Evolutionary conservation across 768 basidiomycete species (phyloP).

Genomic region (Termitomyces sp.): DNA sequence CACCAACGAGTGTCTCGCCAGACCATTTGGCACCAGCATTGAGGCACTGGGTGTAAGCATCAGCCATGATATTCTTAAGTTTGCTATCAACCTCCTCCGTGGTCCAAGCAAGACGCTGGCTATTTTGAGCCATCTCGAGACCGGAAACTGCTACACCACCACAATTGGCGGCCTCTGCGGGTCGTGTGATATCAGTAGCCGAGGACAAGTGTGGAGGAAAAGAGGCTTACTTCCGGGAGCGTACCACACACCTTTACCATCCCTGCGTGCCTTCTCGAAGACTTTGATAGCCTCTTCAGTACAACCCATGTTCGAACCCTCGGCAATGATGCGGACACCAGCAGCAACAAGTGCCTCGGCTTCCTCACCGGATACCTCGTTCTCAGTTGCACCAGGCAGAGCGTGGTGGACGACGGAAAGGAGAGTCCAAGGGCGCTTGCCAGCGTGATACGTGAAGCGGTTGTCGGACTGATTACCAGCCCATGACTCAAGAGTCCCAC

Average conservation of each 20-base stretch:
- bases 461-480: conserved; percentile 22
- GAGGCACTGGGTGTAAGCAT: conserved; percentile 54
- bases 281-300: conserved; percentile 68
- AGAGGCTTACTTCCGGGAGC: conserved; percentile 62
- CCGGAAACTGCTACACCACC: conserved; percentile 78
- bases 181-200: conserved; percentile 16
- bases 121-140: conserved; percentile 80
- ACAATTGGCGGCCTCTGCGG: conserved; percentile 50
- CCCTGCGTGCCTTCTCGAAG: conserved; percentile 58
- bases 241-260: conserved; percentile 56
- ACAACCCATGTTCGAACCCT: conserved; percentile 78
- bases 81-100: conserved; percentile 60
- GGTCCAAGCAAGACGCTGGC: conserved; percentile 59
- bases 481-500: conserved; percentile 39
- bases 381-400: conserved; percentile 66
- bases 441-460: conserved; percentile 47
- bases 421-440: conserved; percentile 63
- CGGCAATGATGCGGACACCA: conserved; percentile 65
- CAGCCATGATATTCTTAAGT: conserved; percentile 67
- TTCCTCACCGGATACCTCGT: conserved; percentile 65
- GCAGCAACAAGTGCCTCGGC: conserved; percentile 65
- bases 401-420: conserved; percentile 59
- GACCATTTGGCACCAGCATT: conserved; percentile 54
- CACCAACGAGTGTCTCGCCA: conserved; percentile 36
- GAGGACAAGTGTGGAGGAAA: background rate